These are phyloP conservation scores for Pythium sukuiense DNA, from an alignment of 352 stramenopile genomes.

Conservation along the genomic window DNA sequence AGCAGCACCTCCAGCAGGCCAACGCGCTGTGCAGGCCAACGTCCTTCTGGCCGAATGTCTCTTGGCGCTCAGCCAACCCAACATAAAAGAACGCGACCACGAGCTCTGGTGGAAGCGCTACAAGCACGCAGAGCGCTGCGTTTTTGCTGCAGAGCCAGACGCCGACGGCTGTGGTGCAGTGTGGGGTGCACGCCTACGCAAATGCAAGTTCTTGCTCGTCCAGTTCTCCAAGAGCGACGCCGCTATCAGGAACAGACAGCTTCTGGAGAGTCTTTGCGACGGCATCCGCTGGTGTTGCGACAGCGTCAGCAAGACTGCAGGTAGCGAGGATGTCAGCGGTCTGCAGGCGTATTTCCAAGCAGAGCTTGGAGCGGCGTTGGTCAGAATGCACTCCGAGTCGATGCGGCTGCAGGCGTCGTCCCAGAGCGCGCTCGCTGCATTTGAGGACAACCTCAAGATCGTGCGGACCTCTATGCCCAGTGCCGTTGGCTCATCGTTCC, in stretches of 20 bases:
- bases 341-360: constrained; percentile 54
- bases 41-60: constrained; percentile 65
- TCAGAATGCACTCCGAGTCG: constrained; percentile 51
- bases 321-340: not conserved
- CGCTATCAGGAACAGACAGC: constrained; percentile 33
- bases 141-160: constrained; percentile 30
- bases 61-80: constrained; percentile 39
- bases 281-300: constrained; percentile 31
- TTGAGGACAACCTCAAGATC: constrained; percentile 53
- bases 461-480: constrained; percentile 47
- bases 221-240: constrained; percentile 47
- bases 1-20: not conserved
- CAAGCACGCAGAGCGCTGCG: constrained; percentile 44
- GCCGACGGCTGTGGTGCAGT: constrained; percentile 24
- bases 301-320: not conserved
- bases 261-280: constrained; percentile 53
- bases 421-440: constrained; percentile 11
- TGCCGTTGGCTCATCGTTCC: constrained; percentile 45
- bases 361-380: constrained; percentile 51
- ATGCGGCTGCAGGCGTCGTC: constrained; percentile 24
- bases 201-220: constrained; percentile 55
- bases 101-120: constrained; percentile 58
- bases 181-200: constrained; percentile 48
- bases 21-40: constrained; percentile 20
- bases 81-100: constrained; percentile 39